Base-by-base conservation (phyloP, 1,139 yeast genomes). In the Geotrichum klebahnii region DNA sequence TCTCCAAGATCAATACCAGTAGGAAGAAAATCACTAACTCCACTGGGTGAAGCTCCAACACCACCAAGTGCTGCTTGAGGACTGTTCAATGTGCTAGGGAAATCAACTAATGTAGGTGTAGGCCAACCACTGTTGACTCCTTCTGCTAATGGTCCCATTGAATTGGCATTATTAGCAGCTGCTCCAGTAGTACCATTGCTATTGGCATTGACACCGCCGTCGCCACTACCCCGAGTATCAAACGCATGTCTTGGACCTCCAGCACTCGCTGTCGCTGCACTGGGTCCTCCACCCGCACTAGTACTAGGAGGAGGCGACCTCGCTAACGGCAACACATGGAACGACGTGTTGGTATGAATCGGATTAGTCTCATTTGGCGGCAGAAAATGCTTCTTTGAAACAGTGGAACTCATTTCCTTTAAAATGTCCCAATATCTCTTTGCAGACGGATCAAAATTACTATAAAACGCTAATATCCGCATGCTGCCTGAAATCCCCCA, bases 391-490 rank as follows among this genome's bases (percentile, higher is more conserved):
- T 17, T 19, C 12, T 36, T 36, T 4, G 40, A 19, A 14, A 49
- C 44, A 2, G 48, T 41, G 10, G 16, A 16, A 22, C 39, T 39
- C 59, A 56, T 56, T 28, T 55, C 59, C 19, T 53, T 56, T 23
- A 56, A 38, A 44, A 56, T 55, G 14, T 46, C 51, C 16, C 53
- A 51, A 40, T 54, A 55, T 9, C 59, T 50, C 36, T 56, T 55
- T 6, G 59, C 59, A 5, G 55, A 52, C 14, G 57, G 57, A 40
- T 56, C 59, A 20, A 53, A 48, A 19, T 48, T 54, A 23, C 59
- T 54, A 33, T 56, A 56, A 33, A 53, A 55, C 9, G 52, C 50
- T 20, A 56, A 45, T 26, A 54, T 54, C 34, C 53, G 45, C 19
- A 56, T 45, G 39, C 59, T 48, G 10, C 55, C 52, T 12, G 55